These are phyloP conservation scores for Scleromitrula shiraiana DNA, from an alignment of 2,329 filamentous ascomycete species.

Conservation along the genomic window DNA sequence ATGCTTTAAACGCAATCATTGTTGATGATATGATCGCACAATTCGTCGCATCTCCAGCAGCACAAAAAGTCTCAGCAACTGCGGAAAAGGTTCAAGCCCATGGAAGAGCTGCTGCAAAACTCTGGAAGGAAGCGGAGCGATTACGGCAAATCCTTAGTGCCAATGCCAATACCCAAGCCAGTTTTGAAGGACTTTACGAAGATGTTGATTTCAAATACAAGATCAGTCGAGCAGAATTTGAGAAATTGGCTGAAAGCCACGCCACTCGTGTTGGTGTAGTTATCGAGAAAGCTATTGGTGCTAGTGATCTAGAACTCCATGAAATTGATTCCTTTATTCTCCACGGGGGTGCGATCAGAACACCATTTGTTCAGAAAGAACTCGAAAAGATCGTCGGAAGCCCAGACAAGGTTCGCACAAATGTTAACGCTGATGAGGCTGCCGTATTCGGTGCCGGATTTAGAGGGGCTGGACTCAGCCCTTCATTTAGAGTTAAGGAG, in stretches of 20 bases:
- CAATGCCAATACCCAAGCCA: slow-evolving; percentile 71
- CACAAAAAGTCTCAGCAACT: slow-evolving; percentile 56
- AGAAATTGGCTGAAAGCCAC: slow-evolving; percentile 64
- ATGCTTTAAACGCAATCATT: slow-evolving; percentile 80
- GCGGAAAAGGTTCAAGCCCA: slow-evolving; percentile 60
- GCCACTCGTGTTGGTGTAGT: slow-evolving; percentile 60
- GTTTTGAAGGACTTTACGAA: slow-evolving; percentile 84
- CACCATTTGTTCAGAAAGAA: slow-evolving; percentile 87
- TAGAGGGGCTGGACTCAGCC: slow-evolving; percentile 83
- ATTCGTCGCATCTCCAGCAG: slow-evolving; percentile 63
- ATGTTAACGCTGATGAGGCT: slow-evolving; percentile 94
- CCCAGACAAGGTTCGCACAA: slow-evolving; percentile 75
- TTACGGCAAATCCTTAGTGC: slow-evolving; percentile 85
- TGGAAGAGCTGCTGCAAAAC: slow-evolving; percentile 77
- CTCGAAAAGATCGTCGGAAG: slow-evolving; percentile 69
- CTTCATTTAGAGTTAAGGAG: slow-evolving; percentile 96
- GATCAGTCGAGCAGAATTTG: slow-evolving; percentile 71
- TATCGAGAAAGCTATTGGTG: slow-evolving; percentile 64
- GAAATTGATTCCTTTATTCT: slow-evolving; percentile 89
- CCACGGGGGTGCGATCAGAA: slow-evolving; percentile 82
- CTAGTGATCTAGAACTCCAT: slow-evolving; percentile 62
- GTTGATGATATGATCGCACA: slow-evolving; percentile 80
- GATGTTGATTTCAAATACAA: slow-evolving; percentile 93
- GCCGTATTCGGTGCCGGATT: slow-evolving; percentile 95
- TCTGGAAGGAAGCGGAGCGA: slow-evolving; percentile 88